Percentiles rank a stretch among this genome's conserved stretches.
Conservation (phyloP, 2,329 filamentous ascomycete species). For the Cladorrhinum sp. region DNA sequence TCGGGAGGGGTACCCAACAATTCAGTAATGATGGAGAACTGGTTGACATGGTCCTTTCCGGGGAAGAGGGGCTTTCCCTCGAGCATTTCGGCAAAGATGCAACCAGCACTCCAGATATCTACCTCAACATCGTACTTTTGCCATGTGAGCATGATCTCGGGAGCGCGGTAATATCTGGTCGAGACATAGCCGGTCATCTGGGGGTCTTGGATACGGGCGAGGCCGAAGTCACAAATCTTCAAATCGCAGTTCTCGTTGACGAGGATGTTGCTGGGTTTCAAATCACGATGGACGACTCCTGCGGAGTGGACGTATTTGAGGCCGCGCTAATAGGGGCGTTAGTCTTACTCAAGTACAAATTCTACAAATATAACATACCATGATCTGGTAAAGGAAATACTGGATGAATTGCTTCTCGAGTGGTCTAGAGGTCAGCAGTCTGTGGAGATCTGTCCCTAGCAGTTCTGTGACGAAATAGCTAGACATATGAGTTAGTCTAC, state of each 20-base stretch:
- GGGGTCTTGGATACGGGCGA: slow-evolving; percentile 95
- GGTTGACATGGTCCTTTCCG: slow-evolving; percentile 98
- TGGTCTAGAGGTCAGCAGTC: slow-evolving; percentile 88
- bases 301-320: slow-evolving; percentile 99
- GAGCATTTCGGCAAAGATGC: slow-evolving; percentile 99
- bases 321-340: slow-evolving; percentile 78
- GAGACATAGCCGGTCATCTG: slow-evolving; percentile 99
- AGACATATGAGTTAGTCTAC: slow-evolving; percentile 24
- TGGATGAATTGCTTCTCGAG: slow-evolving; percentile 99
- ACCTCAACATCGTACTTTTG: slow-evolving; percentile 99
- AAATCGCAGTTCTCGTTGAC: slow-evolving; percentile 99
- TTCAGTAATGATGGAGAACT: slow-evolving; percentile 99
- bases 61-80: slow-evolving; percentile 98
- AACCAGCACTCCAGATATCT: slow-evolving; percentile 98
- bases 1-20: slow-evolving; percentile 93
- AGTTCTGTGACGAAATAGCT: slow-evolving; percentile 99
- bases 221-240: slow-evolving; percentile 98
- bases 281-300: slow-evolving; percentile 92
- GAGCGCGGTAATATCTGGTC: slow-evolving; percentile 96
- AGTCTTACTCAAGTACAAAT: not conserved
- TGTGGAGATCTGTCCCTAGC: slow-evolving; percentile 92
- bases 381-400: slow-evolving; percentile 98
- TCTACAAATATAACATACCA: slow-evolving; percentile 58
- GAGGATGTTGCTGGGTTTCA: slow-evolving; percentile 98
- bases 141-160: slow-evolving; percentile 99